These are phyloP conservation scores for Phytopythium sindhum DNA, from an alignment of 352 stramenopile genomes.

Conservation along the genomic window DNA sequence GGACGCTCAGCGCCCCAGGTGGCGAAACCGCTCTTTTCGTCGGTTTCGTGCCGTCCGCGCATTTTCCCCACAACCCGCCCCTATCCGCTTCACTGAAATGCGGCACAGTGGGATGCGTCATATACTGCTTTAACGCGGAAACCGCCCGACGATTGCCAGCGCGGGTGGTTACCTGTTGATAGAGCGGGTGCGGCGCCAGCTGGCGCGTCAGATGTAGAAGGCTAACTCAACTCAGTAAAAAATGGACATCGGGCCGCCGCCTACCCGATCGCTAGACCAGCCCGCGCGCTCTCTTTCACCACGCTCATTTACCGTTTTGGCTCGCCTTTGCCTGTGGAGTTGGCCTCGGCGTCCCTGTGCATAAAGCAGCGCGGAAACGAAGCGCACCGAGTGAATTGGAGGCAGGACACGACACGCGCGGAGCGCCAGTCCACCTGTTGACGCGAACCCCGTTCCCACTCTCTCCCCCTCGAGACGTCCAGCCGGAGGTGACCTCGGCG, in stretches of 20 bases:
- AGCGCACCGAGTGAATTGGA: background rate
- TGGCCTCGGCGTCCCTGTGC: background rate
- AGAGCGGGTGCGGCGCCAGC: constrained; percentile 1
- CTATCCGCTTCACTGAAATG: constrained; percentile 6
- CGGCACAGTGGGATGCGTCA: too few relatives aligned
- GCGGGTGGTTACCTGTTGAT: background rate
- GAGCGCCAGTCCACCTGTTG: background rate
- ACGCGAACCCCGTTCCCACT: background rate
- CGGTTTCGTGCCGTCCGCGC: background rate
- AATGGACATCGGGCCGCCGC: too few relatives aligned
- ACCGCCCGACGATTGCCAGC: background rate
- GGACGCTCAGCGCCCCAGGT: background rate
- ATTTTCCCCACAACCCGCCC: background rate
- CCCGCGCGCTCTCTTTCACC: background rate
- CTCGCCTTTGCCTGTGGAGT: background rate
- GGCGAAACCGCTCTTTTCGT: background rate
- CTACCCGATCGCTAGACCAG: background rate
- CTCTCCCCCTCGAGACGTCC: background rate
- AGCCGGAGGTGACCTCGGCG: background rate
- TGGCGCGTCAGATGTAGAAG: background rate
- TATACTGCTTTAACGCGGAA: background rate
- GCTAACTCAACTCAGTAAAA: constrained; percentile 6
- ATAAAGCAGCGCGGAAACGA: background rate
- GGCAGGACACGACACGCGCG: background rate
- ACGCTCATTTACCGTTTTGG: background rate